Evolutionary conservation across 495 filamentous ascomycete species (phyloP).

Genomic region (Viridothelium virens): DNA sequence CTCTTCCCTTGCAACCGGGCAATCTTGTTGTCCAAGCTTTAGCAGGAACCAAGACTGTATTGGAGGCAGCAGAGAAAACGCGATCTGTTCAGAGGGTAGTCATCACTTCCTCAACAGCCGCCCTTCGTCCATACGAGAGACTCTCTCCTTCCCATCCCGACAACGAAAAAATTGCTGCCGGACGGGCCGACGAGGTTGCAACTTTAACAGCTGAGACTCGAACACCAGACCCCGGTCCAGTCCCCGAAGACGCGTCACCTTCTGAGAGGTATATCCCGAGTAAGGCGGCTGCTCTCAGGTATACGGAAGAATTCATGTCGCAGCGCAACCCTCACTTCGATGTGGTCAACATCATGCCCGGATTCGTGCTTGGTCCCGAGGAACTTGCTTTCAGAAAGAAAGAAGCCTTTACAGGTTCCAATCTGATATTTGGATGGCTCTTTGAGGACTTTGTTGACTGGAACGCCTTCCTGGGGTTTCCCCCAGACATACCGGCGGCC

Average conservation of each 20-base stretch:
- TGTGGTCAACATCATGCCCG: neutral
- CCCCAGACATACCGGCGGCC: neutral
- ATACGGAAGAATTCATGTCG: neutral
- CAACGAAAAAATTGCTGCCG: neutral
- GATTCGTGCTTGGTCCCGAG: neutral
- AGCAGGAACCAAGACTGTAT: conserved; percentile 33
- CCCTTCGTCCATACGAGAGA: neutral
- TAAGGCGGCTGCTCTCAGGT: neutral
- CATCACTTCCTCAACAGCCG: neutral
- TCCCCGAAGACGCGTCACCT: neutral
- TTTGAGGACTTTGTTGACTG: neutral
- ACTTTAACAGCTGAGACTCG: neutral
- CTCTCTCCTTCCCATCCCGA: neutral
- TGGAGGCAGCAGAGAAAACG: conserved; percentile 36
- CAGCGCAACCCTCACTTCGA: neutral
- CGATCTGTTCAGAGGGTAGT: conserved; percentile 19
- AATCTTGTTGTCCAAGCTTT: conserved; percentile 23
- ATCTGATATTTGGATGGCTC: neutral
- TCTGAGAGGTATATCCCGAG: neutral
- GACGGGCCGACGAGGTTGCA: neutral
- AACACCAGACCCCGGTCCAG: neutral
- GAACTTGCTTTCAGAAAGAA: neutral
- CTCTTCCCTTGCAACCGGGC: conserved; percentile 24
- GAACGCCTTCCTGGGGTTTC: neutral
- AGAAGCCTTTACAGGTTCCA: neutral